Evolutionary conservation across 1,139 yeast species (phyloP).

Genomic region (Petasospora rhodanensis): DNA sequence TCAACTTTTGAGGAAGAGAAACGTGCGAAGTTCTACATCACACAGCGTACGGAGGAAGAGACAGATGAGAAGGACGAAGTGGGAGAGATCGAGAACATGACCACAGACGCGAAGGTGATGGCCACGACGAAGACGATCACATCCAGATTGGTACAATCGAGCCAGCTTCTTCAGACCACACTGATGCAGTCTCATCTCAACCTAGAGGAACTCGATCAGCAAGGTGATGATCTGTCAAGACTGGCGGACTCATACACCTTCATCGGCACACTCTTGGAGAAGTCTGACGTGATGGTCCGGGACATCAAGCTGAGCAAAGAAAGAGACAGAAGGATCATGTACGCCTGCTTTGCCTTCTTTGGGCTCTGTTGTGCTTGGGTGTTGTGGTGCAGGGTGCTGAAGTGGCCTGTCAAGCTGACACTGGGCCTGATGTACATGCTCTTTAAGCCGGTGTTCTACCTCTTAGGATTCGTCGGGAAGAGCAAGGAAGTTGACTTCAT

Average conservation of each 20-base stretch:
- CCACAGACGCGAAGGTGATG: slow-evolving; percentile 31
- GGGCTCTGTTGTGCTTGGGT: slow-evolving; percentile 49
- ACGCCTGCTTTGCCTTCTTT: slow-evolving; percentile 47
- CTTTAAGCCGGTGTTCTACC: slow-evolving; percentile 23
- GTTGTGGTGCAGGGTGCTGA: slow-evolving; percentile 50
- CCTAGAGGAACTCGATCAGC: slow-evolving; percentile 53
- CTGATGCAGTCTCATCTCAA: slow-evolving; percentile 57
- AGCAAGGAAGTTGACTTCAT: slow-evolving; percentile 2
- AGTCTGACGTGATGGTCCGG: slow-evolving; percentile 47
- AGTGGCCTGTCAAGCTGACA: slow-evolving; percentile 44
- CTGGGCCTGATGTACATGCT: slow-evolving; percentile 51
- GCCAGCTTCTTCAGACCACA: slow-evolving; percentile 45
- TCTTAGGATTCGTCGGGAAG: slow-evolving; percentile 26
- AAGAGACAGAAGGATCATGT: slow-evolving; percentile 50
- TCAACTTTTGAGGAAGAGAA: slow-evolving; percentile 9
- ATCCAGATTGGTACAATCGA: slow-evolving; percentile 31
- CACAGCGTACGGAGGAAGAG: slow-evolving; percentile 11
- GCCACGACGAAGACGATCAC: slow-evolving; percentile 33
- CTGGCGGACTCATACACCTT: slow-evolving; percentile 44
- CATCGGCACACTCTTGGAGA: slow-evolving; percentile 42
- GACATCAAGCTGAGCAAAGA: slow-evolving; percentile 48
- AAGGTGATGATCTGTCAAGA: slow-evolving; percentile 42
- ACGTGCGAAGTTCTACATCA: slow-evolving; percentile 2
- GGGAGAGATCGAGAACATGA: slow-evolving; percentile 3
- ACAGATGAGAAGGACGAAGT: background rate